Evolutionary conservation across 2,329 filamentous ascomycete species (phyloP), one percentile per base, ranked within the genome.

Genomic region (Parasarocladium wereldwijsianum): DNA sequence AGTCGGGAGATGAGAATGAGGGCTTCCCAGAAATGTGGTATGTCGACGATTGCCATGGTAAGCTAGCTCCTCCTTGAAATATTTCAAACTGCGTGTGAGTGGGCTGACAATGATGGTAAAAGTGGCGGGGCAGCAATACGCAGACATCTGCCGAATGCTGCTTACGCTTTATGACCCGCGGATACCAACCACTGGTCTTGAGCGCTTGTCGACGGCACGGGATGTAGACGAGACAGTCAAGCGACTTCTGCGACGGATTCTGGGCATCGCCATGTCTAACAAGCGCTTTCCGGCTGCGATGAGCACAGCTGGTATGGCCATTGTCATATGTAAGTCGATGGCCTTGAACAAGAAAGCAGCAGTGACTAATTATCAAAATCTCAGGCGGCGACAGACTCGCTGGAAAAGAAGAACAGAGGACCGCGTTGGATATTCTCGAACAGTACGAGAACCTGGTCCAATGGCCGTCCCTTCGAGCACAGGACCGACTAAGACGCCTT

Each of bases 21-120:
- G 26, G 20, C 5, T 28, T 28, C 13, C 26, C 26, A 5, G 26
- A 28, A 17, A 28, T 28, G 16, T 28, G 26, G 26, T 28, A 18
- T 13, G 26, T 12, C 15, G 13, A 28, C n/a, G 26, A 28, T 13
- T 28, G 16, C 13, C 26, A 28, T n/a, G 26, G 26, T 28, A 18
- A 6, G 16, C 8, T n/a, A 11, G n/a, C 26, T n/a, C n/a, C n/a
- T n/a, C n/a, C n/a, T n/a, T n/a, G n/a, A n/a, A n/a, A 8, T 6
- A 13, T 7, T 8, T 24, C 14, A 7, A 24, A 7, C 7, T 8
- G 23, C 14, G 23, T 8, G 10, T 9, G 7, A 24, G 7, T 8
- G 8, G 7, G 12, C 23, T 24, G 12, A 24, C 8, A 13, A n/a
- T 7, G 8, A 7, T 9, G 10, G 7, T 7, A 8, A 13, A 11